Base-by-base conservation (phyloP, 495 filamentous ascomycete genomes). In the Gamarada debralockiae region DNA sequence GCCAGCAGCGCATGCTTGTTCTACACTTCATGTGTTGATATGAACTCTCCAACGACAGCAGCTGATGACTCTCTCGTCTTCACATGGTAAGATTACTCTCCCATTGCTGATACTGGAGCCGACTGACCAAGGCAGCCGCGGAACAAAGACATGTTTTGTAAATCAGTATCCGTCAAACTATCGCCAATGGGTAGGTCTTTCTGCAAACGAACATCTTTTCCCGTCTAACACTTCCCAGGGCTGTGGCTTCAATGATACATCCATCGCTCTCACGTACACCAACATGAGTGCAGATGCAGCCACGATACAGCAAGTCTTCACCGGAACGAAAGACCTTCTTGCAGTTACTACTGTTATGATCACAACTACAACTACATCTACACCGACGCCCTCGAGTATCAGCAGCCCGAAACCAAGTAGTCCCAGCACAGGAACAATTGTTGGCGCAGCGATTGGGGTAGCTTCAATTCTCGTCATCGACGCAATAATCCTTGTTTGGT, bases 11-110 rank as follows among this genome's bases (percentile, higher is more conserved):
- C 18, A 14, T 51, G 48, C 17, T 8, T 29, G 3, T 41, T 51
- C 17, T 51, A 36, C 37, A 51, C 48, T 27, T 41, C 48, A 10
- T 51, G 48, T 21, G 27, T 51, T 3, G 48, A 51, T 20, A 7
- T 25, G 8, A 42, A 51, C 14, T 42, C 34, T 7, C 48, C 48
- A n/a, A 18, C 18, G 3, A 23, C 20, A 2, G 24, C 36, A 3
- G 48, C 14, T 1, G 34, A 41, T 31, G 15, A 42, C n/a, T n/a
- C n/a, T n/a, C n/a, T n/a, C n/a, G n/a, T n/a, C n/a, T n/a, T n/a
- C n/a, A n/a, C n/a, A n/a, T n/a, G n/a, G n/a, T n/a, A n/a, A n/a
- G n/a, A n/a, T n/a, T n/a, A n/a, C n/a, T n/a, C n/a, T n/a, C n/a
- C n/a, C n/a, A n/a, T n/a, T n/a, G n/a, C n/a, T n/a, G n/a, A n/a